These are phyloP conservation scores for Globisporangium viniferum DNA, from an alignment of 352 stramenopile genomes.

Conservation along the genomic window DNA sequence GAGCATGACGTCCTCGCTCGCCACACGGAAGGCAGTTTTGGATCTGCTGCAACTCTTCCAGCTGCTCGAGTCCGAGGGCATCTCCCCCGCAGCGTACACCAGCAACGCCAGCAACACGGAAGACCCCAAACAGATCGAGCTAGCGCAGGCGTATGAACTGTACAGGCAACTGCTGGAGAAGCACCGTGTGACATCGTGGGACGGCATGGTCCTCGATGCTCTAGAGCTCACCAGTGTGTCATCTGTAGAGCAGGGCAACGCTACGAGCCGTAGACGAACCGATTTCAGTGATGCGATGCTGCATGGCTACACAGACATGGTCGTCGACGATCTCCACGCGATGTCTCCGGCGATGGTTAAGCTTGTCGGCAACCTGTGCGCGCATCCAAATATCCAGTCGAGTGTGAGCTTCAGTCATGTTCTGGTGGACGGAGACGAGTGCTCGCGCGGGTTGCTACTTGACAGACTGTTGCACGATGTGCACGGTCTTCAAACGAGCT, in stretches of 20 bases:
- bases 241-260: conserved; percentile 14
- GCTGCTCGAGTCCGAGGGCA: conserved; percentile 57
- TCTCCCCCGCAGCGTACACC: conserved; percentile 42
- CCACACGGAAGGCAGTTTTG: conserved; percentile 44
- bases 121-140: conserved; percentile 20
- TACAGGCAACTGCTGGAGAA: conserved; percentile 54
- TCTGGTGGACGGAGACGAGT: conserved; percentile 27
- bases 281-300: conserved; percentile 40
- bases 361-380: conserved; percentile 39
- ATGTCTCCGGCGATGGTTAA: conserved; percentile 67
- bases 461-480: conserved; percentile 25
- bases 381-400: conserved; percentile 37
- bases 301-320: conserved; percentile 52
- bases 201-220: conserved; percentile 60
- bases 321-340: conserved; percentile 66
- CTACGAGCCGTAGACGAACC: not conserved
- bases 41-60: conserved; percentile 74
- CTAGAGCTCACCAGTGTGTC: conserved; percentile 19
- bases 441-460: conserved; percentile 33
- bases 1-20: conserved; percentile 42
- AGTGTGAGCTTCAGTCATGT: conserved; percentile 56
- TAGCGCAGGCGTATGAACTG: conserved; percentile 45
- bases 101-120: conserved; percentile 19
- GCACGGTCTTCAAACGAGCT: not conserved
- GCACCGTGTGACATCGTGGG: conserved; percentile 62